Base-by-base conservation (phyloP, 1,139 yeast genomes). In the Geotrichum aggregatum region DNA sequence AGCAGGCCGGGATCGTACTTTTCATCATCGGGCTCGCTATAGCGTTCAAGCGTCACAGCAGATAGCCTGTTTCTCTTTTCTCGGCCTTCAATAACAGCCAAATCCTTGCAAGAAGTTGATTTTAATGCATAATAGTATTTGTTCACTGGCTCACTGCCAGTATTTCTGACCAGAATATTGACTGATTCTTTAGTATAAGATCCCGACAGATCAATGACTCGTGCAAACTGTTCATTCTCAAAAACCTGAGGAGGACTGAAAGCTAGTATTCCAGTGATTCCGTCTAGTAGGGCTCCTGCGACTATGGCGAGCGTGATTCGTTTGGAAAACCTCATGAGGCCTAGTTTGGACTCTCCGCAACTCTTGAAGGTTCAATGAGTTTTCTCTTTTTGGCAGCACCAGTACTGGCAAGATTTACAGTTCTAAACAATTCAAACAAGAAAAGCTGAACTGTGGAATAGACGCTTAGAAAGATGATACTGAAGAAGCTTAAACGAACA, bases 171-270 rank as follows among this genome's bases (percentile, higher is more conserved):
- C 47, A 74, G 77, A 49, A 89, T 63, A 35, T 77, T 69, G 52
- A 77, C 71, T n/a, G 79, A 72, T 65, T 87, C 95, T 60, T 79
- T 80, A 50, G 82, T 76, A 65, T 84, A 91, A 5, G 91, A 72
- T 60, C 79, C 79, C 31, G 79, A 66, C 52, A 89, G 75, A 63
- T 88, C 96, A 43, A 88, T 63, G 11, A 63, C 60, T 43, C 68
- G 69, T 18, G 58, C 41, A 34, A 66, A 54, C 30, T 67, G 59
- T 36, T 58, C 50, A 56, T 70, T 69, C 54, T 63, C 66, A 54
- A 69, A 66, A 18, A 43, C 52, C 14, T 41, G 49, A 34, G 53
- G 51, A 8, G 56, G 56, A 16, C 41, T 40, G 34, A 53, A 53
- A 5, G 48, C 56, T 5, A 3, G 34, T 5, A 5, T 14, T 30